Percentiles rank a stretch among this genome's conserved stretches.
Conservation (phyloP, 352 stramenopile species). For the Pythium rhizo-oryzae region DNA sequence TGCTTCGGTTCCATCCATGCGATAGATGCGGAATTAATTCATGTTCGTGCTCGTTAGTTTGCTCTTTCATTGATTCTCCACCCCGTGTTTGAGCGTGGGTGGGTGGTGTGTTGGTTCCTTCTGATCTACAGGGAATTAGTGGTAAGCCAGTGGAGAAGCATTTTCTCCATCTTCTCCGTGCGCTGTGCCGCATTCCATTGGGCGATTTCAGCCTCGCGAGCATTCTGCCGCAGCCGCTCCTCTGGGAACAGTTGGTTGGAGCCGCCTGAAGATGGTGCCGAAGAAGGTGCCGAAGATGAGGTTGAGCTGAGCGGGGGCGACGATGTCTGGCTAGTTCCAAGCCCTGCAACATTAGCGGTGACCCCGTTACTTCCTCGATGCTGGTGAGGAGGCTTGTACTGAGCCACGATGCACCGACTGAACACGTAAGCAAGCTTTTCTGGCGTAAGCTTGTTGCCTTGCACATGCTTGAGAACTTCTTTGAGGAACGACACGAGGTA, state of each 20-base stretch:
- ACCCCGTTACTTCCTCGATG: conserved; percentile 20
- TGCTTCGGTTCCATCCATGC: background rate
- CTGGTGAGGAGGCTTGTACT: conserved; percentile 33
- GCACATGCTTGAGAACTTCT: conserved; percentile 86
- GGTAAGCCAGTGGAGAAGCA: conserved; percentile 72
- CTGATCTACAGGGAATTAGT: conserved; percentile 40
- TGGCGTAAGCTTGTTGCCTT: conserved; percentile 65
- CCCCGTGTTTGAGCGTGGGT: background rate
- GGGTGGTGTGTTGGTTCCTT: conserved; percentile 13
- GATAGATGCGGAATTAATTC: conserved; percentile 23
- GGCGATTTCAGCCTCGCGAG: conserved; percentile 54
- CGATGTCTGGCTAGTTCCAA: conserved; percentile 3
- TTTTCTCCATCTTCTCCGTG: conserved; percentile 72
- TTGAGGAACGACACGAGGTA: conserved; percentile 97
- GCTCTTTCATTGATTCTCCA: background rate
- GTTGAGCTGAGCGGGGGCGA: conserved; percentile 22
- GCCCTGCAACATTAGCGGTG: conserved; percentile 1
- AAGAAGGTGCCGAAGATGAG: conserved; percentile 44
- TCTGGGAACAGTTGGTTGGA: conserved; percentile 52
- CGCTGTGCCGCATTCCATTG: conserved; percentile 57
- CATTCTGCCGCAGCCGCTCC: conserved; percentile 59
- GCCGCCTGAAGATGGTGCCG: conserved; percentile 41
- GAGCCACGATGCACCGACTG: conserved; percentile 65
- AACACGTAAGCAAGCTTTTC: conserved; percentile 82
- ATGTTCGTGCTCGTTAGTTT: conserved; percentile 15